Evolutionary conservation across 768 basidiomycete species (phyloP).

Genomic region (Psilocybe cubensis): DNA sequence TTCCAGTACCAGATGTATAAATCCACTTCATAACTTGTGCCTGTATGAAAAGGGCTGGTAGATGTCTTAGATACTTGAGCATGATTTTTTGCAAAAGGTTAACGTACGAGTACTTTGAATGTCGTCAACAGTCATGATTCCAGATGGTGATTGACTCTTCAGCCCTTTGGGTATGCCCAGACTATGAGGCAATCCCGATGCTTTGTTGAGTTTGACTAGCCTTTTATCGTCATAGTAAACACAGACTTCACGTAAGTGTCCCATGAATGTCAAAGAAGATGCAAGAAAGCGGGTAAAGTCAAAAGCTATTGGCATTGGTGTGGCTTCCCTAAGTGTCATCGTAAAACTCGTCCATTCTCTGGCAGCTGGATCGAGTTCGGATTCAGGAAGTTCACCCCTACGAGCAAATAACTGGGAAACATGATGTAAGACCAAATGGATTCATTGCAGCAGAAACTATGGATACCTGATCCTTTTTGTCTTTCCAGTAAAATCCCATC

Average conservation of each 20-base stretch:
- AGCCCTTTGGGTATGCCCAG: constrained; percentile 60
- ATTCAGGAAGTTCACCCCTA: constrained; percentile 63
- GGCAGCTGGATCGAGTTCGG: constrained; percentile 25
- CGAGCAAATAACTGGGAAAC: constrained; percentile 77
- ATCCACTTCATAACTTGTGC: constrained; percentile 84
- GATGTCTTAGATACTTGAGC: constrained; percentile 11
- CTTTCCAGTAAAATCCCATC: constrained; percentile 98
- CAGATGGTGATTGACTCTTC: constrained; percentile 54
- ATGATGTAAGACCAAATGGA: neutral
- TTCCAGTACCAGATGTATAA: constrained; percentile 67
- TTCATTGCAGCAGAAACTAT: neutral
- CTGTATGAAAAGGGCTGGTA: constrained; percentile 71
- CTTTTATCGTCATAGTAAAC: constrained; percentile 84
- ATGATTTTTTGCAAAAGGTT: neutral
- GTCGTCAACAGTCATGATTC: constrained; percentile 69
- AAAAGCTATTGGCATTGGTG: constrained; percentile 79
- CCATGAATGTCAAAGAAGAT: constrained; percentile 94
- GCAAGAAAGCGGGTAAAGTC: constrained; percentile 90
- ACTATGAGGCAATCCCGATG: constrained; percentile 51
- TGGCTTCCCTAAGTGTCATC: constrained; percentile 83
- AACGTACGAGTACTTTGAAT: constrained; percentile 67
- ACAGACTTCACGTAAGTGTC: constrained; percentile 71
- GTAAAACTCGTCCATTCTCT: constrained; percentile 84
- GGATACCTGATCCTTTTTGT: constrained; percentile 81
- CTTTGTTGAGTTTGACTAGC: constrained; percentile 69